Percentiles rank a stretch among this genome's conserved stretches.
These are phyloP conservation scores for Boletales sp. DNA, from an alignment of 768 basidiomycete species.

Conservation along the genomic window DNA sequence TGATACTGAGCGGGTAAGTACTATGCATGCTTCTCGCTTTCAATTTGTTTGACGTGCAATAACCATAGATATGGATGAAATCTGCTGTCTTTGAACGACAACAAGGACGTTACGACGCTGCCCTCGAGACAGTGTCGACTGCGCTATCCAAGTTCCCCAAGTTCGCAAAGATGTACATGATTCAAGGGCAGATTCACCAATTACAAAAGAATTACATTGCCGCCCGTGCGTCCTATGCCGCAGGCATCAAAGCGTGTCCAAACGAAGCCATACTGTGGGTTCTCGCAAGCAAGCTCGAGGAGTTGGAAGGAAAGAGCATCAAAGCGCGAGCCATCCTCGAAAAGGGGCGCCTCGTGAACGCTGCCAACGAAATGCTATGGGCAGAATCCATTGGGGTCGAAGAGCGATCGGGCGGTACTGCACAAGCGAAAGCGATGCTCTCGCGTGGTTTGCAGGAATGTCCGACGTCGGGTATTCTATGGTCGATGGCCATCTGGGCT, in stretches of 20 bases:
- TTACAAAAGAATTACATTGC: constrained; percentile 52
- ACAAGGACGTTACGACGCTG: constrained; percentile 69
- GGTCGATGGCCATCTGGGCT: constrained; percentile 90
- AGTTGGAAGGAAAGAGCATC: constrained; percentile 87
- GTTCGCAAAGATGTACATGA: constrained; percentile 94
- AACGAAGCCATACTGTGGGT: constrained; percentile 87
- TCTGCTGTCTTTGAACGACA: constrained; percentile 93
- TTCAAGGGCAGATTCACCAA: constrained; percentile 90
- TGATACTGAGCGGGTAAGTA: constrained; percentile 81
- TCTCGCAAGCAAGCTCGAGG: constrained; percentile 84
- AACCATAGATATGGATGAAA: constrained; percentile 95
- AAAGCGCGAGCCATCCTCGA: constrained; percentile 89
- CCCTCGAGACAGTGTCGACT: constrained; percentile 68
- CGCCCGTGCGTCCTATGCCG: constrained; percentile 78
- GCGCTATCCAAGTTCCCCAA: constrained; percentile 84
- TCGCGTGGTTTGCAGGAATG: constrained; percentile 90
- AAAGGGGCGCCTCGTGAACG: constrained; percentile 82
- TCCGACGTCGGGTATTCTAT: constrained; percentile 82
- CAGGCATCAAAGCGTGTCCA: constrained; percentile 83
- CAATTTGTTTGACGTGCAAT: background rate
- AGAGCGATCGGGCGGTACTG: constrained; percentile 76
- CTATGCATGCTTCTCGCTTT: background rate
- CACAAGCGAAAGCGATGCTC: constrained; percentile 85
- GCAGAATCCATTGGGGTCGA: constrained; percentile 89
- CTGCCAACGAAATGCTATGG: constrained; percentile 84